Conservation (phyloP, 306 rosid genomes). For the Inga oerstediana region DNA sequence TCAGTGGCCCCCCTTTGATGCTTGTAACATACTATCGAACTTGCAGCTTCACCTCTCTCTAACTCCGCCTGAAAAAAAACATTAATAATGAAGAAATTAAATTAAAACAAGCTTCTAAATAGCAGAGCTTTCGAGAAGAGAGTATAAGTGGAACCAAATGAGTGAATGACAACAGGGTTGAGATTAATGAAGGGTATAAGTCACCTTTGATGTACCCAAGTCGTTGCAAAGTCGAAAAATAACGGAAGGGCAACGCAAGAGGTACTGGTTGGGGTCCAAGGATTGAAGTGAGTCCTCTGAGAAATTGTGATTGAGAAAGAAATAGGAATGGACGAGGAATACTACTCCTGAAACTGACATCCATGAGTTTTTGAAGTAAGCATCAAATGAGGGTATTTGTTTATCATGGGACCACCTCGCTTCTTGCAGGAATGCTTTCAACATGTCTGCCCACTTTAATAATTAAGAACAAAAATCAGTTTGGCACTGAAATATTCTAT, state of each 20-base stretch:
- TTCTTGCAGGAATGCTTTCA: conserved; percentile 58
- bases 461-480: not conserved
- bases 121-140: not conserved
- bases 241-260: conserved; percentile 41
- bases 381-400: conserved; percentile 42
- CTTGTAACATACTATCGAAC: conserved; percentile 46
- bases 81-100: not conserved
- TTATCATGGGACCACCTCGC: conserved; percentile 49
- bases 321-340: conserved; percentile 45
- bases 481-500: not conserved
- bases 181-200: not conserved
- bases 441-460: conserved; percentile 60
- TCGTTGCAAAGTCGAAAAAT: conserved; percentile 67
- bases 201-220: conserved; percentile 52
- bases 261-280: conserved; percentile 37
- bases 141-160: not conserved
- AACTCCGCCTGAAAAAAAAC: conserved; percentile 47
- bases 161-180: not conserved
- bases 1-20: conserved; percentile 35
- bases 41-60: conserved; percentile 58
- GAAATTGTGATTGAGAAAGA: conserved; percentile 34
- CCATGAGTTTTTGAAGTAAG: conserved; percentile 55
- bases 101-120: not conserved
- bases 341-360: conserved; percentile 46
- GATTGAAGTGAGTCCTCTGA: conserved; percentile 43